Evolutionary conservation across 2,329 filamentous ascomycete species (phyloP).

Genomic region (Colletotrichum tanaceti): DNA sequence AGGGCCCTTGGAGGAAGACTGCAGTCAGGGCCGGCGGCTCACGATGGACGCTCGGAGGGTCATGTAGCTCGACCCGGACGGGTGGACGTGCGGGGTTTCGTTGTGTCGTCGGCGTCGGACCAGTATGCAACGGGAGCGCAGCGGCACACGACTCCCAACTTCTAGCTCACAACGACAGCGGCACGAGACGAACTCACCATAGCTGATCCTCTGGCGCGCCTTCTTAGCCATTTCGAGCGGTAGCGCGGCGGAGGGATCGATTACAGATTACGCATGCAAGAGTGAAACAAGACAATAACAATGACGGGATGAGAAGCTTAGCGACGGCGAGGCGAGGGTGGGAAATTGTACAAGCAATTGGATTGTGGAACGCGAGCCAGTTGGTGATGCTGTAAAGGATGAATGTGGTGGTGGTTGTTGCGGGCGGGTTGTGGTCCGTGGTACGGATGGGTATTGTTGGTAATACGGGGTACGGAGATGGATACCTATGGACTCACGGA

Average conservation of each 20-base stretch:
- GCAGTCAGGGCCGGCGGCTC: neutral
- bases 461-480: neutral
- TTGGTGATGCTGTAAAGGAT: slow-evolving; percentile 31
- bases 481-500: too few species aligned
- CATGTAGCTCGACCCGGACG: slow-evolving; percentile 10
- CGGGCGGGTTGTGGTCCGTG: neutral
- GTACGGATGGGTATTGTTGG: neutral
- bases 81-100: slow-evolving; percentile 29
- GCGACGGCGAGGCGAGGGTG: neutral
- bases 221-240: slow-evolving; percentile 69
- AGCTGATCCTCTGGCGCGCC: slow-evolving; percentile 76
- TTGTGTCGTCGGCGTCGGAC: slow-evolving; percentile 14
- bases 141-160: slow-evolving; percentile 19
- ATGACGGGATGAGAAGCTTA: neutral
- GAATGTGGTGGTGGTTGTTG: slow-evolving; percentile 1
- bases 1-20: slow-evolving; percentile 8
- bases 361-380: neutral
- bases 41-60: slow-evolving; percentile 14
- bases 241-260: slow-evolving; percentile 29
- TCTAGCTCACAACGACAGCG: neutral
- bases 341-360: neutral
- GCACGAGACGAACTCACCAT: slow-evolving; percentile 61
- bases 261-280: slow-evolving; percentile 37
- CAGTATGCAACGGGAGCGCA: slow-evolving; percentile 20
- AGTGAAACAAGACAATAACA: slow-evolving; percentile 6